Conservation (phyloP, 2,329 filamentous ascomycete genomes). For the Ilyonectria robusta region DNA sequence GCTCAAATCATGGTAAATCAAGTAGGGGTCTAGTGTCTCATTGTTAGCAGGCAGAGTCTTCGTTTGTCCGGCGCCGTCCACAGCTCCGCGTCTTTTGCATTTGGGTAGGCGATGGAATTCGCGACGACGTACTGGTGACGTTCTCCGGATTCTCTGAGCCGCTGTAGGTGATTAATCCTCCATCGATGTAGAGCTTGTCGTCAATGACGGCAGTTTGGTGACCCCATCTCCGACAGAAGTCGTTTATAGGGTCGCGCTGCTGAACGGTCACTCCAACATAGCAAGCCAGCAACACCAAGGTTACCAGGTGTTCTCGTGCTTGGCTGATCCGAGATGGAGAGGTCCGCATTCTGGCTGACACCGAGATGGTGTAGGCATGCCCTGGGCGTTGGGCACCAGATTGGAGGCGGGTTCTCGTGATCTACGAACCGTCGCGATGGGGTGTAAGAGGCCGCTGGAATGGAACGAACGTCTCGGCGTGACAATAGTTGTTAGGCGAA, state of each 20-base stretch:
- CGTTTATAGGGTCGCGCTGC: constrained; percentile 65
- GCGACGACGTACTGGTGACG: constrained; percentile 66
- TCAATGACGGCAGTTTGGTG: constrained; percentile 75
- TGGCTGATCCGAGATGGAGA: constrained; percentile 37
- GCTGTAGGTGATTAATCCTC: constrained; percentile 70
- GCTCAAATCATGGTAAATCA: constrained; percentile 71
- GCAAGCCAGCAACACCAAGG: constrained; percentile 39
- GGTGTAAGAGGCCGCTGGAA: constrained; percentile 3
- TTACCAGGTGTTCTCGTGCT: constrained; percentile 34
- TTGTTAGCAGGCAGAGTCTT: background rate
- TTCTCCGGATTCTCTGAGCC: constrained; percentile 63
- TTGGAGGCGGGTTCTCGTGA: background rate
- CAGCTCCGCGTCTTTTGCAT: background rate
- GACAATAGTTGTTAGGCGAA: constrained; percentile 1
- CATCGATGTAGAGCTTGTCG: constrained; percentile 73
- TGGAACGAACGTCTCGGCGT: constrained; percentile 20
- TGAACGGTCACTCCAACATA: constrained; percentile 45
- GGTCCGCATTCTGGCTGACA: constrained; percentile 44
- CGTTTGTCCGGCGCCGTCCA: background rate
- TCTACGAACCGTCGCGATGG: constrained; percentile 11
- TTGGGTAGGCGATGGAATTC: background rate
- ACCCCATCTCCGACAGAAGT: constrained; percentile 69
- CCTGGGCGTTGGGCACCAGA: constrained; percentile 31
- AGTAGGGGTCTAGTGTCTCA: constrained; percentile 39
- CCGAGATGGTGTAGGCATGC: constrained; percentile 40